A percentile compares a stretch with the other conserved stretches of the same genome.
phyloP scores from a whole-genome alignment of 352 stramenopile genomes.

The Pythium vanterpoolii region DNA sequence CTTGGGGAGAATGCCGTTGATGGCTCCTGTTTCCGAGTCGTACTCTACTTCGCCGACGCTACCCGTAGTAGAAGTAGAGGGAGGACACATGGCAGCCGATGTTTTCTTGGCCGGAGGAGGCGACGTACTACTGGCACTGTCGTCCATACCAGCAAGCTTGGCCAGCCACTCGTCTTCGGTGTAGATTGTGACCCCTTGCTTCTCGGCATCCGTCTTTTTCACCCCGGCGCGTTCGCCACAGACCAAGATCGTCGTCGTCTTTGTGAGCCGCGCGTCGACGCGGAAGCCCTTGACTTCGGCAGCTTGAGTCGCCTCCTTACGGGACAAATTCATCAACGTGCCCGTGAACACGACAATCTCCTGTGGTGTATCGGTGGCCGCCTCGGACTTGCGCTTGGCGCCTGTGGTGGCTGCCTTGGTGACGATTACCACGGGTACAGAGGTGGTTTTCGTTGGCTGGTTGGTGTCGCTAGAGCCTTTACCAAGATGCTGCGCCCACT shows the following conservation, averaged over 20 bases:
- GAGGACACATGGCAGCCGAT: not conserved
- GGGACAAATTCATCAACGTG: slow-evolving; percentile 24
- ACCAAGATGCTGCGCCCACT: slow-evolving; percentile 27
- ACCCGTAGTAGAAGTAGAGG: not conserved
- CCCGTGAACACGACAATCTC: slow-evolving; percentile 30
- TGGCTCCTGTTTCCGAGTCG: slow-evolving; percentile 38
- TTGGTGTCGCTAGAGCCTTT: not conserved
- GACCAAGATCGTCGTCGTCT: slow-evolving; percentile 31
- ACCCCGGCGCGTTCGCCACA: slow-evolving; percentile 28
- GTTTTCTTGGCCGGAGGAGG: slow-evolving; percentile 13
- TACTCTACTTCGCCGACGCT: slow-evolving; percentile 23
- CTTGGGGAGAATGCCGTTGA: slow-evolving; percentile 42
- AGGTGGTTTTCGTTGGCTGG: not conserved
- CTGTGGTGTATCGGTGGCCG: not conserved
- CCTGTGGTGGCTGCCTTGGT: not conserved
- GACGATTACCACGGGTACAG: not conserved
- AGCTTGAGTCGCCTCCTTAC: slow-evolving; percentile 26
- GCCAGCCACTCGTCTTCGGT: slow-evolving; percentile 35
- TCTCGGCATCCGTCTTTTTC: slow-evolving; percentile 33
- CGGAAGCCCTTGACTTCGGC: slow-evolving; percentile 28
- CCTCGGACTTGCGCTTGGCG: slow-evolving; percentile 23
- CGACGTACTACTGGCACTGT: slow-evolving; percentile 1
- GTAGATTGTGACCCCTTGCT: slow-evolving; percentile 25
- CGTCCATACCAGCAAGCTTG: slow-evolving; percentile 15
- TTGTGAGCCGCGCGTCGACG: slow-evolving; percentile 27